phyloP scores from a whole-genome alignment of 176 grass and related monocot genomes.

The Saccharum officinarum region DNA sequence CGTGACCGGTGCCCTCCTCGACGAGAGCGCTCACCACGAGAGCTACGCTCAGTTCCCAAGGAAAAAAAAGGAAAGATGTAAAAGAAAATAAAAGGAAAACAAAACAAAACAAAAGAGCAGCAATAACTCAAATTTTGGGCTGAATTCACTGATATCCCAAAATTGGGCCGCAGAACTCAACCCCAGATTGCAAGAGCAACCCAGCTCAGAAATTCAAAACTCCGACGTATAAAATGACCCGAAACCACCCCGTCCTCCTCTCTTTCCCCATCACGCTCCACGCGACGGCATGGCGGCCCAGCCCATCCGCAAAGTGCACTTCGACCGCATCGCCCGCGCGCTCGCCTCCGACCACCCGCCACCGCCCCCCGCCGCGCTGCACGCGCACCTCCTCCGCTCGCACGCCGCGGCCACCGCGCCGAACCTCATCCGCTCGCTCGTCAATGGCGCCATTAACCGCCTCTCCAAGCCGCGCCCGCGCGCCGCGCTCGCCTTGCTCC shows the following conservation, averaged over 20 bases:
- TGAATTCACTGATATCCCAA: background rate
- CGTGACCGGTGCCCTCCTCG: too few species aligned
- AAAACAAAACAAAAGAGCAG: background rate
- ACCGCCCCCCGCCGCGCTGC: constrained; percentile 32
- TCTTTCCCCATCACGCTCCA: background rate
- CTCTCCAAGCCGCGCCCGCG: constrained; percentile 48
- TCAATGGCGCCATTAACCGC: constrained; percentile 51
- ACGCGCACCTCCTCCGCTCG: constrained; percentile 52
- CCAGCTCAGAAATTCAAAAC: background rate
- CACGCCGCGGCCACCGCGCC: constrained; percentile 18
- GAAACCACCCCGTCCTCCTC: background rate
- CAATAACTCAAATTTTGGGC: background rate
- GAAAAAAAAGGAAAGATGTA: background rate
- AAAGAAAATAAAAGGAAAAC: background rate
- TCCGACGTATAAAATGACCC: background rate
- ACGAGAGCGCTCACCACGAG: too few species aligned
- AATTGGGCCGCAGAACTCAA: background rate
- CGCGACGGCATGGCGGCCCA: constrained; percentile 28
- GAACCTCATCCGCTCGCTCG: constrained; percentile 15
- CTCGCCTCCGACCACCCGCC: constrained; percentile 35
- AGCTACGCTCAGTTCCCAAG: too few species aligned
- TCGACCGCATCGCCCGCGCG: constrained; percentile 33
- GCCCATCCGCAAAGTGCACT: background rate
- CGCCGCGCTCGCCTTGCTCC: constrained; percentile 45
- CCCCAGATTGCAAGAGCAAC: background rate